Percentiles rank a stretch among this genome's conserved stretches.
These are phyloP conservation scores for Penicillium samsonianum DNA, from an alignment of 495 filamentous ascomycete genomes.

Conservation along the genomic window DNA sequence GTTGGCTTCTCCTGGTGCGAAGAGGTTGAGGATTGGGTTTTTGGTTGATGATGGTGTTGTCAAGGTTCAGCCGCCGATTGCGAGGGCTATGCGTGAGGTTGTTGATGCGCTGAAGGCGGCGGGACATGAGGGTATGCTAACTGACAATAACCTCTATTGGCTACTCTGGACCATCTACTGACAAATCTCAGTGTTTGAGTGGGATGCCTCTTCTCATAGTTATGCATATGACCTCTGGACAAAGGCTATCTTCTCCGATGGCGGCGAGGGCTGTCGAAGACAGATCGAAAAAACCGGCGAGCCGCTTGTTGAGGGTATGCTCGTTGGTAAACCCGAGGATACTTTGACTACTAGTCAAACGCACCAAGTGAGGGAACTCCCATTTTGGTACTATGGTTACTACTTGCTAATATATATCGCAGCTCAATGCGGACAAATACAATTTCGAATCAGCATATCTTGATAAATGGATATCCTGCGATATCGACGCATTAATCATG, in stretches of 20 bases:
- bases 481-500: conserved; percentile 68
- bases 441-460: conserved; percentile 36
- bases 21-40: conserved; percentile 51
- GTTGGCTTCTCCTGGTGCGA: conserved; percentile 24
- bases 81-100: conserved; percentile 43
- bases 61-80: conserved; percentile 56
- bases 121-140: conserved; percentile 45
- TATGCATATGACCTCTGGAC: conserved; percentile 43
- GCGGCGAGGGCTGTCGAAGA: conserved; percentile 51
- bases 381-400: background rate
- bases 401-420: background rate
- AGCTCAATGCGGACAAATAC: conserved; percentile 41
- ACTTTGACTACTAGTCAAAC: conserved; percentile 32
- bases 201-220: conserved; percentile 39
- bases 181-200: conserved; percentile 42
- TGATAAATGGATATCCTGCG: conserved; percentile 56
- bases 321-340: conserved; percentile 39
- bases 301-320: conserved; percentile 54
- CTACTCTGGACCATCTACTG: background rate
- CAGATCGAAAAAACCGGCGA: conserved; percentile 57
- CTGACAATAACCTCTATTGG: background rate
- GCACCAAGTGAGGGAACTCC: conserved; percentile 20
- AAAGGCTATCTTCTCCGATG: conserved; percentile 59
- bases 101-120: conserved; percentile 43
- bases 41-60: conserved; percentile 57